Conservation (phyloP, 1,284 basidiomycete species). For the Erythrobasidium hasegawianum region DNA sequence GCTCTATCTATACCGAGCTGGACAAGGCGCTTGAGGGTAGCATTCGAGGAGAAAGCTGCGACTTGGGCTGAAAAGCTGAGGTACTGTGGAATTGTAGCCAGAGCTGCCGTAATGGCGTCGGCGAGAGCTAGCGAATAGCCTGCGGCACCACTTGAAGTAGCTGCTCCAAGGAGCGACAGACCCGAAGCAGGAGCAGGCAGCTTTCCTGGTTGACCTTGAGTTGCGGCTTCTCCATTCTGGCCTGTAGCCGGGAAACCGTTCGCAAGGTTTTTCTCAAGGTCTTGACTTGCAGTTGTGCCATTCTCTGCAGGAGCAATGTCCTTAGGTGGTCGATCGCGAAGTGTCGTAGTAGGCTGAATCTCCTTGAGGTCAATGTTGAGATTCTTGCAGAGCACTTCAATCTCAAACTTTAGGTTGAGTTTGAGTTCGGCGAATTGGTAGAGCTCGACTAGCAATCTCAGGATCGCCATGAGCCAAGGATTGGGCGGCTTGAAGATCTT, state of each 20-base stretch:
- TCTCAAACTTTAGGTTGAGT: slow-evolving; percentile 97
- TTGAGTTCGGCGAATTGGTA: slow-evolving; percentile 97
- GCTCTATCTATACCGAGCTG: slow-evolving; percentile 89
- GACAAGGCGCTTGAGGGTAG: slow-evolving; percentile 84
- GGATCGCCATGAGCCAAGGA: slow-evolving; percentile 95
- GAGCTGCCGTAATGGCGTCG: slow-evolving; percentile 62
- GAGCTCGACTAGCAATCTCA: slow-evolving; percentile 86
- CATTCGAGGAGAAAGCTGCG: slow-evolving; percentile 66
- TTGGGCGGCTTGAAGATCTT: slow-evolving; percentile 93
- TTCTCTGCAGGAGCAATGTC: slow-evolving; percentile 44
- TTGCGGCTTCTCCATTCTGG: not conserved
- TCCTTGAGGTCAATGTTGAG: slow-evolving; percentile 82
- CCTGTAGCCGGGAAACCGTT: slow-evolving; percentile 11
- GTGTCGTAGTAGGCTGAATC: slow-evolving; percentile 76
- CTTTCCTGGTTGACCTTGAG: slow-evolving; percentile 17
- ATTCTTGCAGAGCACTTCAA: slow-evolving; percentile 92
- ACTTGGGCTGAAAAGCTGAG: slow-evolving; percentile 69
- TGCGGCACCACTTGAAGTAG: slow-evolving; percentile 38
- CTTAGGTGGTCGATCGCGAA: slow-evolving; percentile 56
- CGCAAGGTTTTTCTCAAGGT: slow-evolving; percentile 42
- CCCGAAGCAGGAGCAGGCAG: slow-evolving; percentile 24
- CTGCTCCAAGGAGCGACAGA: slow-evolving; percentile 23
- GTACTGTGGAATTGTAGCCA: slow-evolving; percentile 66
- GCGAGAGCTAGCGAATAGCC: slow-evolving; percentile 45
- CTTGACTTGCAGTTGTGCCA: slow-evolving; percentile 43